Evolutionary conservation across 352 stramenopile species (phyloP).

Genomic region (Phytophthora hibernalis): DNA sequence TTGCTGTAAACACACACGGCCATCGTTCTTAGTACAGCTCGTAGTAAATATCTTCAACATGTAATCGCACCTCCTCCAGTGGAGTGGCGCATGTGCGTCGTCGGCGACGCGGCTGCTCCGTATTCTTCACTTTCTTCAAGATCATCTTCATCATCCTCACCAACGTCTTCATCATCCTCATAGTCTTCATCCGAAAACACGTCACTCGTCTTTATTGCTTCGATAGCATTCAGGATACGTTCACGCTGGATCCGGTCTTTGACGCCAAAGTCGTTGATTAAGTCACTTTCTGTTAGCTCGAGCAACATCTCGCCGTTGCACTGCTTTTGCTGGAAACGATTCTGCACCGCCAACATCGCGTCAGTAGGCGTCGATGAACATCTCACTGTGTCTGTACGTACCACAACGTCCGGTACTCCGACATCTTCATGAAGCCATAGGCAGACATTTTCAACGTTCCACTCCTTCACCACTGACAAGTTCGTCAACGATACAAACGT

Average conservation of each 20-base stretch:
- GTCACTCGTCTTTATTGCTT: constrained; percentile 78
- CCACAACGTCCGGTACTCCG: constrained; percentile 72
- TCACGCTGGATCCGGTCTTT: constrained; percentile 71
- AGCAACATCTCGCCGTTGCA: constrained; percentile 79
- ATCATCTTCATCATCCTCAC: constrained; percentile 47
- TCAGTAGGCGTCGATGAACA: background rate
- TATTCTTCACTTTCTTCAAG: constrained; percentile 32
- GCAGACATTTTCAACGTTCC: constrained; percentile 86
- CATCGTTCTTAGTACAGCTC: background rate
- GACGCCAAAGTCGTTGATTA: constrained; percentile 82
- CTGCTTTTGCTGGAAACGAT: constrained; percentile 68
- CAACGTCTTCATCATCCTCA: constrained; percentile 50
- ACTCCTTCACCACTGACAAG: constrained; percentile 67
- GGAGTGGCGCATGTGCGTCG: constrained; percentile 17
- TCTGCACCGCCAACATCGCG: constrained; percentile 31
- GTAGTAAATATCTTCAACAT: background rate
- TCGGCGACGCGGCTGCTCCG: background rate
- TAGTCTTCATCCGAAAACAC: constrained; percentile 71
- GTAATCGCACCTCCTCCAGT: constrained; percentile 28
- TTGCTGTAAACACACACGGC: constrained; percentile 14
- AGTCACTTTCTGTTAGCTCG: constrained; percentile 72
- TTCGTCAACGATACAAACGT: background rate
- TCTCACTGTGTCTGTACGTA: constrained; percentile 7
- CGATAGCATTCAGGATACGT: constrained; percentile 77
- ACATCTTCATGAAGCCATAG: constrained; percentile 84